A percentile compares a stretch with the other conserved stretches of the same genome.
Conservation (phyloP, 2,329 filamentous ascomycete species). For the Aurifilum marmelostoma region DNA sequence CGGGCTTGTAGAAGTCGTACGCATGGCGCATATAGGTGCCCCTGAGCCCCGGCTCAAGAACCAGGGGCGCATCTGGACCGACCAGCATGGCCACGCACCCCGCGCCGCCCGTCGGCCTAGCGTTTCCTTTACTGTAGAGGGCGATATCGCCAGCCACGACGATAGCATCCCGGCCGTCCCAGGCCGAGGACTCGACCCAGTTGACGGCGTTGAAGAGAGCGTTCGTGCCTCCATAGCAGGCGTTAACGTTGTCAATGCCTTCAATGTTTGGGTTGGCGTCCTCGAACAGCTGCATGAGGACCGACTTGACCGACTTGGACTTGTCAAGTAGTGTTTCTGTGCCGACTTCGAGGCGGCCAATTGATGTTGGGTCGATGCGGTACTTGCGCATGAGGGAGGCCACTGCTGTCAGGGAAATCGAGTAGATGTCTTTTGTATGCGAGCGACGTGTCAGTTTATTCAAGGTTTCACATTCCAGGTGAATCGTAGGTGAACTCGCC, state of each 20-base stretch:
- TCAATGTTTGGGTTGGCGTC: constrained; percentile 79
- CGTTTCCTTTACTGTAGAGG: constrained; percentile 81
- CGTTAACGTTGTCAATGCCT: constrained; percentile 81
- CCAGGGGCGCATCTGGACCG: constrained; percentile 76
- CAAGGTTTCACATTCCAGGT: too few species aligned
- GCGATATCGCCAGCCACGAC: constrained; percentile 83
- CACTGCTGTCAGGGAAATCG: constrained; percentile 75
- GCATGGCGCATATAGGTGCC: constrained; percentile 81
- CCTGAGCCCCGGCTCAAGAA: constrained; percentile 77
- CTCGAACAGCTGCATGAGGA: constrained; percentile 83
- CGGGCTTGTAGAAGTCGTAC: constrained; percentile 91
- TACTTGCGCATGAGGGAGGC: constrained; percentile 77
- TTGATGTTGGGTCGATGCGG: constrained; percentile 75
- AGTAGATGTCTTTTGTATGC: constrained; percentile 74
- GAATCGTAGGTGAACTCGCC: constrained; percentile 53
- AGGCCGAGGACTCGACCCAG: constrained; percentile 85
- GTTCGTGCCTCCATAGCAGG: constrained; percentile 86
- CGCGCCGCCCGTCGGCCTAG: constrained; percentile 79
- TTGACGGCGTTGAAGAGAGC: constrained; percentile 82
- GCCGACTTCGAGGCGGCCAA: constrained; percentile 82
- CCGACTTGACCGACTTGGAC: constrained; percentile 88
- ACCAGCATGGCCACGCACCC: constrained; percentile 79
- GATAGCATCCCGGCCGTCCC: constrained; percentile 82
- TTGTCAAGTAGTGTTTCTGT: constrained; percentile 87
- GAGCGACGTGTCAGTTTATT: too few species aligned